phyloP scores from a whole-genome alignment of 495 filamentous ascomycete species.

The Neurospora discreta region DNA sequence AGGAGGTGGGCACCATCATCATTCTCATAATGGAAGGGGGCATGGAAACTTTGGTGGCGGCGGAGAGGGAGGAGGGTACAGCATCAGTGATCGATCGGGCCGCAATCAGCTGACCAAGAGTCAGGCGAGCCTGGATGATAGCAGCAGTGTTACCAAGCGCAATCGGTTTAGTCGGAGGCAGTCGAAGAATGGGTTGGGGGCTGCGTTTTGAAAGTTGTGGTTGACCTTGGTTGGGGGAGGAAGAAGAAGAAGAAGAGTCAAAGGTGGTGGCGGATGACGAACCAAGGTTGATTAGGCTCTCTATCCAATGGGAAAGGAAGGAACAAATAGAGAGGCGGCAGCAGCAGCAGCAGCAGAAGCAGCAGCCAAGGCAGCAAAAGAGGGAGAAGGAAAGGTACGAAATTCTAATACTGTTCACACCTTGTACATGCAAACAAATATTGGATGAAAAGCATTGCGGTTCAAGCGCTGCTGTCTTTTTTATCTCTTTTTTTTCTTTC shows the following conservation, averaged over 20 bases:
- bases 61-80: slow-evolving; percentile 12
- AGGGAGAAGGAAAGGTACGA: background rate
- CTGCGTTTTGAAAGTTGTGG: slow-evolving; percentile 23
- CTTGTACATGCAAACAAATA: background rate
- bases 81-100: slow-evolving; percentile 36
- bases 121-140: slow-evolving; percentile 46
- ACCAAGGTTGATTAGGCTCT: background rate
- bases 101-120: slow-evolving; percentile 43
- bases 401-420: background rate
- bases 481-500: no score
- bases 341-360: background rate
- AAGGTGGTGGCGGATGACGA: background rate
- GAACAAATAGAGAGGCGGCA: background rate
- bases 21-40: background rate
- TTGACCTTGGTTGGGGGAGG: background rate
- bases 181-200: slow-evolving; percentile 79
- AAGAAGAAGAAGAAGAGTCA: background rate
- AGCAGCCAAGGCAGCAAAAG: background rate
- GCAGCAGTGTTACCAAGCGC: slow-evolving; percentile 32
- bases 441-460: background rate
- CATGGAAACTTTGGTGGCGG: background rate
- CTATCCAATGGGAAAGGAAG: background rate
- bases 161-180: slow-evolving; percentile 85
- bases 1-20: background rate
- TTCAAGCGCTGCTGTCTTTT: background rate